These are phyloP conservation scores for Boletus barrowsii DNA, from an alignment of 768 basidiomycete species.

Conservation along the genomic window DNA sequence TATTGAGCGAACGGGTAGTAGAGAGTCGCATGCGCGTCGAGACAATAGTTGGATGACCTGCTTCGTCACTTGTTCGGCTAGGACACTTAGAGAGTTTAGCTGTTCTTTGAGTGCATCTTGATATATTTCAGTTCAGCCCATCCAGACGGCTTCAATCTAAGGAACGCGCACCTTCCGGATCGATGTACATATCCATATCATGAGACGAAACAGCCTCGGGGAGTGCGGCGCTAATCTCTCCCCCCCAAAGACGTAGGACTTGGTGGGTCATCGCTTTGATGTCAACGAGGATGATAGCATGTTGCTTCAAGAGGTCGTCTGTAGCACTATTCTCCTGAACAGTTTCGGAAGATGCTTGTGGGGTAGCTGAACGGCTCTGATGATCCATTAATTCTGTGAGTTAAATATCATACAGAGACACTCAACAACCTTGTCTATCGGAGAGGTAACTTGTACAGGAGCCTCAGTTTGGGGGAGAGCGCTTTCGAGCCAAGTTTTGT, in stretches of 20 bases:
- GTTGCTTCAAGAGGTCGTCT: slow-evolving; percentile 70
- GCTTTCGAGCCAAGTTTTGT: slow-evolving; percentile 72
- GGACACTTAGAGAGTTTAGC: slow-evolving; percentile 44
- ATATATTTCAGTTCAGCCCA: neutral
- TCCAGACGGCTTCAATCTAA: neutral
- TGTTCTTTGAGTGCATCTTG: slow-evolving; percentile 57
- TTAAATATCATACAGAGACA: neutral
- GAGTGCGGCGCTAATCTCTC: slow-evolving; percentile 62
- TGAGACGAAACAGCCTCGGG: slow-evolving; percentile 40
- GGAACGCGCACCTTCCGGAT: slow-evolving; percentile 49
- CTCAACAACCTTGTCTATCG: slow-evolving; percentile 37
- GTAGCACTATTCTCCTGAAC: slow-evolving; percentile 51
- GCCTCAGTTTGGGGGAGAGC: slow-evolving; percentile 45
- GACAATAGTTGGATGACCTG: slow-evolving; percentile 72
- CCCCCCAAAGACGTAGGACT: slow-evolving; percentile 59
- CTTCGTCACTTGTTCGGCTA: slow-evolving; percentile 56
- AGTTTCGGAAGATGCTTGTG: slow-evolving; percentile 46
- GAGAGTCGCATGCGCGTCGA: slow-evolving; percentile 78
- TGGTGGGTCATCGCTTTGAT: slow-evolving; percentile 55
- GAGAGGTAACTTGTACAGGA: slow-evolving; percentile 31
- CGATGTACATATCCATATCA: slow-evolving; percentile 33
- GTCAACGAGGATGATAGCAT: slow-evolving; percentile 66
- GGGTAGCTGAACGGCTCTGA: slow-evolving; percentile 51
- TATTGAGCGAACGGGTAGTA: slow-evolving; percentile 82
- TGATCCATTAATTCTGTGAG: slow-evolving; percentile 10